phyloP scores from a whole-genome alignment of 805 yeast genomes.

The Nakazawaea sp. region DNA sequence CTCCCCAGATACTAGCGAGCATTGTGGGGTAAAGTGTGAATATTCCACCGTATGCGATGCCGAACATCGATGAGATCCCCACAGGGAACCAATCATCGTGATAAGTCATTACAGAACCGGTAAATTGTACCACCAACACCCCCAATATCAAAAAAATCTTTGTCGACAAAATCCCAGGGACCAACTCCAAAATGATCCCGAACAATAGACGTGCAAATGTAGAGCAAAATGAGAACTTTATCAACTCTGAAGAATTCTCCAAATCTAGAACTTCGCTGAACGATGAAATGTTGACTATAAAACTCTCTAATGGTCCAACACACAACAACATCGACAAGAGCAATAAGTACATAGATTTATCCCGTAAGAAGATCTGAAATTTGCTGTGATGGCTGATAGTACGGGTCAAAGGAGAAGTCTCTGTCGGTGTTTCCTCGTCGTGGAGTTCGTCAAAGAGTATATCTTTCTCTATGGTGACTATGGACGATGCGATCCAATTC shows the following conservation, averaged over 20 bases:
- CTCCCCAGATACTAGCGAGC: slow-evolving; percentile 81
- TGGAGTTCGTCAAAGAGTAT: too few species aligned
- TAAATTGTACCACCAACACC: slow-evolving; percentile 5
- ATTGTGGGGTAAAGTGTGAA: slow-evolving; percentile 86
- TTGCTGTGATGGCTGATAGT: slow-evolving; percentile 16
- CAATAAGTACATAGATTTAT: slow-evolving; percentile 58
- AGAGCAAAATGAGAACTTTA: slow-evolving; percentile 17
- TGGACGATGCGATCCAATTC: slow-evolving; percentile 58
- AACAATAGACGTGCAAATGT: slow-evolving; percentile 22
- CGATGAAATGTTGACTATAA: slow-evolving; percentile 73
- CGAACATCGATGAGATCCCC: slow-evolving; percentile 42
- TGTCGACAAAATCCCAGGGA: not conserved
- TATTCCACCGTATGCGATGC: slow-evolving; percentile 72
- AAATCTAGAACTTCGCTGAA: slow-evolving; percentile 38
- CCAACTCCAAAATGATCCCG: slow-evolving; percentile 14
- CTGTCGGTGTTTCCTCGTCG: slow-evolving; percentile 19
- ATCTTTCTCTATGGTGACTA: slow-evolving; percentile 53
- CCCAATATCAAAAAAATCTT: slow-evolving; percentile 1
- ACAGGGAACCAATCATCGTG: not conserved
- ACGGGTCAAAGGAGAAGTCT: slow-evolving; percentile 14
- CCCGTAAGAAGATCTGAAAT: slow-evolving; percentile 30
- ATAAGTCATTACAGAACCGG: slow-evolving; percentile 3
- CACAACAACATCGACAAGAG: slow-evolving; percentile 56
- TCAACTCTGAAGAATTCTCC: slow-evolving; percentile 12
- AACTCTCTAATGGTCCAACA: slow-evolving; percentile 83